These are phyloP conservation scores for Bremia lactucae DNA, from an alignment of 352 stramenopile species.

Conservation along the genomic window DNA sequence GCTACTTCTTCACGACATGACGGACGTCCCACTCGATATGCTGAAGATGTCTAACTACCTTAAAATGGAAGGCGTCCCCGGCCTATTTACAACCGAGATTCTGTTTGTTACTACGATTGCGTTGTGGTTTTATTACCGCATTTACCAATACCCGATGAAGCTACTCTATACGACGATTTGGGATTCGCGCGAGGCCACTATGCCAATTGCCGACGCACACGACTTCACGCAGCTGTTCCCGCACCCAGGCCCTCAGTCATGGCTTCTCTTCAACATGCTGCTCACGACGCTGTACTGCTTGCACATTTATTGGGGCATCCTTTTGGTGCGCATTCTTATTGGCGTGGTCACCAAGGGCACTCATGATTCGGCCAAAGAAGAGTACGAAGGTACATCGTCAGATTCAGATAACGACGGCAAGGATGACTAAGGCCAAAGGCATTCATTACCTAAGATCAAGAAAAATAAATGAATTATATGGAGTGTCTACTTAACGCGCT, in stretches of 20 bases:
- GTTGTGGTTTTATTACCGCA: conserved; percentile 78
- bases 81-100: conserved; percentile 63
- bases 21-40: conserved; percentile 82
- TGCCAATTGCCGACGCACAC: conserved; percentile 58
- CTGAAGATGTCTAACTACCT: conserved; percentile 88
- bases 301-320: conserved; percentile 78
- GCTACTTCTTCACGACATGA: conserved; percentile 76
- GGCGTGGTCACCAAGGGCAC: conserved; percentile 63
- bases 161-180: conserved; percentile 67
- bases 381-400: conserved; percentile 78
- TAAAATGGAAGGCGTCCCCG: conserved; percentile 64
- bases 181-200: conserved; percentile 63
- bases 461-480: no score
- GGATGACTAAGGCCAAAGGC: conserved; percentile 27
- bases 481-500: not conserved
- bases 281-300: conserved; percentile 62
- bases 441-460: not conserved
- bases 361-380: conserved; percentile 70
- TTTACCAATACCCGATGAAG: conserved; percentile 80
- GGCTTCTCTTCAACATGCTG: conserved; percentile 75
- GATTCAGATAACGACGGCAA: conserved; percentile 69
- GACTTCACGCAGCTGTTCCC: conserved; percentile 62
- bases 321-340: conserved; percentile 59
- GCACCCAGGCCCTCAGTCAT: conserved; percentile 58
- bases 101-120: conserved; percentile 53